Evolutionary conservation across 306 rosid genomes (phyloP).

Genomic region (Vachellia collinsii): DNA sequence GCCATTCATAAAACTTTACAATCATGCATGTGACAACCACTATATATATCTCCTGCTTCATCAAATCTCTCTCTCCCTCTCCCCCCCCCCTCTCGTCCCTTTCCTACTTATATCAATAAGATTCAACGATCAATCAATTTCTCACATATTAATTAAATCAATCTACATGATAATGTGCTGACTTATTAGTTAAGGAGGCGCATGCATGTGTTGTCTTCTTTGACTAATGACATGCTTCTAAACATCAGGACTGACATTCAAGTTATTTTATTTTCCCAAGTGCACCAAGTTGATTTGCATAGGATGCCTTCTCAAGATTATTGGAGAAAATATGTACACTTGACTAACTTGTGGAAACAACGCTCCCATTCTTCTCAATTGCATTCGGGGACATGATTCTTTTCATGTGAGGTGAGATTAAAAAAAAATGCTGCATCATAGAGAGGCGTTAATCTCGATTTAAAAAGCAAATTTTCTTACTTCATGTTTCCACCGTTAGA

Average conservation of each 20-base stretch:
- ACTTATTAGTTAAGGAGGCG: not conserved
- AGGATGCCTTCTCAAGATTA: not conserved
- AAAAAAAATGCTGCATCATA: not conserved
- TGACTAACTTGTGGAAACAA: not conserved
- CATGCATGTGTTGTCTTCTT: not conserved
- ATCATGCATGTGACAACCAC: constrained; percentile 30
- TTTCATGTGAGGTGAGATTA: too few relatives aligned
- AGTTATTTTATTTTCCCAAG: not conserved
- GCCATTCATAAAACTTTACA: constrained; percentile 16
- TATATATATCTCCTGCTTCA: not conserved
- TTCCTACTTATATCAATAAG: not conserved
- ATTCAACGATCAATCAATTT: not conserved
- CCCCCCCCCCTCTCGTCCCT: too few relatives aligned
- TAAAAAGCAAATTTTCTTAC: not conserved
- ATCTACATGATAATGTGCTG: not conserved
- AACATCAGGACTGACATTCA: not conserved
- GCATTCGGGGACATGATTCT: not conserved
- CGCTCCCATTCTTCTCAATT: not conserved
- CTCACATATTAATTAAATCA: not conserved
- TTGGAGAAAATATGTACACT: not conserved
- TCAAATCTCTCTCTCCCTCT: too few relatives aligned
- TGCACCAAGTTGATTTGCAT: not conserved
- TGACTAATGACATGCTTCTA: not conserved
- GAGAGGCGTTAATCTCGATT: not conserved
- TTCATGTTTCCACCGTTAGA: not conserved